Conservation (phyloP, 2,329 filamentous ascomycete genomes). For the Stemphylium vesicarium region DNA sequence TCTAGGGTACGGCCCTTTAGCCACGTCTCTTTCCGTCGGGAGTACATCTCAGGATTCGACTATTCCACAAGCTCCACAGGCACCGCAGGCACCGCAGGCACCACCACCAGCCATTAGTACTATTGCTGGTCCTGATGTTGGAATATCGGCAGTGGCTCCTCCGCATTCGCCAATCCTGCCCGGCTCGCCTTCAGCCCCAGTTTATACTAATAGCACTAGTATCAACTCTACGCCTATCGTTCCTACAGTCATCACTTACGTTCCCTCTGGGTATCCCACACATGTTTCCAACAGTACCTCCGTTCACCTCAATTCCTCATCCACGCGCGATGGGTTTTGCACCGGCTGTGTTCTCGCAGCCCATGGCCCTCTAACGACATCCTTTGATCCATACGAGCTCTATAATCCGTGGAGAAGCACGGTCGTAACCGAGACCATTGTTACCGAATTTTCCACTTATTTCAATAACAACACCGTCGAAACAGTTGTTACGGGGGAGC, state of each 20-base stretch:
- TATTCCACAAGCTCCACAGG: background rate
- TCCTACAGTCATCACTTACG: background rate
- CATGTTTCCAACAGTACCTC: background rate
- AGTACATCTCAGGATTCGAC: background rate
- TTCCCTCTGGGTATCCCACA: background rate
- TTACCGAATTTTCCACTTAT: slow-evolving; percentile 35
- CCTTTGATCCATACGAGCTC: slow-evolving; percentile 9
- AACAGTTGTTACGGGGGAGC: slow-evolving; percentile 29
- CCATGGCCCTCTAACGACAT: slow-evolving; percentile 30
- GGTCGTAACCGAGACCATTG: slow-evolving; percentile 35
- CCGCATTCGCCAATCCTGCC: background rate
- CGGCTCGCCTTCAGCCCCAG: background rate
- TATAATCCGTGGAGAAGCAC: slow-evolving; percentile 26
- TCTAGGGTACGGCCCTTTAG: background rate
- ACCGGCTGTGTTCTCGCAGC: slow-evolving; percentile 43
- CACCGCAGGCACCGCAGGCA: slow-evolving; percentile 1
- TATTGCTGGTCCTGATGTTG: background rate
- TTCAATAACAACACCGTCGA: slow-evolving; percentile 33
- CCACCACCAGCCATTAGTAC: background rate
- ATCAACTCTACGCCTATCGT: background rate
- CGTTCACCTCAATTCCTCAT: background rate
- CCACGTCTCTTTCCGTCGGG: background rate
- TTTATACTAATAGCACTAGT: background rate
- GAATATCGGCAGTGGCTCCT: background rate
- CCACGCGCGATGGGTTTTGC: slow-evolving; percentile 17